Evolutionary conservation across 1,284 basidiomycete species (phyloP), one percentile per base, ranked within the genome.

Genomic region (Ceratobasidium papillatum): DNA sequence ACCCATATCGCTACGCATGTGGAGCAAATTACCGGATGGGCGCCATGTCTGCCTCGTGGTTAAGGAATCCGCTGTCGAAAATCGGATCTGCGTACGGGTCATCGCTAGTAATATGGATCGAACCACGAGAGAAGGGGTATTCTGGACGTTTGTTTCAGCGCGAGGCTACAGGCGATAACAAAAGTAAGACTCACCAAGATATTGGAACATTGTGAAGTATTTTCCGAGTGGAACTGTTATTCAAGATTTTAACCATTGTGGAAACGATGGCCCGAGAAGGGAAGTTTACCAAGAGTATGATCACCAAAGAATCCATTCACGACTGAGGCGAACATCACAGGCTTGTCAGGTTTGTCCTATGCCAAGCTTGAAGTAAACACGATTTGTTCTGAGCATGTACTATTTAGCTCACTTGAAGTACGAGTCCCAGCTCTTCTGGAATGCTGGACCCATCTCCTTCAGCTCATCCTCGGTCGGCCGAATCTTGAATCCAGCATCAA

Each of bases 401-500:
- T 19, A 4, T 19, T 32, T 49, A 30, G 17, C 58, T 25, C 5
- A 51, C 58, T 84, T 90, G 85, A 91, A 91, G 82, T 91, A 91
- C 32, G 74, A 85, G 79, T 91, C 80, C 88, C 88, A 91, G 58
- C 90, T 86, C 77, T 84, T 84, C 77, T 89, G 89, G 82, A 91
- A 91, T 77, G 90, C 90, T n/a, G 89, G 89, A 22, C 90, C 90
- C 89, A 91, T 91, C 81, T 90, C 88, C 79, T 90, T 90, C 68
- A 91, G 82, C 79, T 92, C 90, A 75, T 85, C 87, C 77, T 87
- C 87, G 0, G 87, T 89, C 0, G 90, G 90, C 38, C 90, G 89
- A 77, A 91, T 89, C 87, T 91, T 91, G 85, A 90, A 91, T 14
- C 90, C 90, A 73, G 90, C 90, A 80, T 91, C 90, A 78, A 91